These are phyloP conservation scores for Triangularia verruculosa DNA, from an alignment of 2,329 filamentous ascomycete species.

Conservation along the genomic window DNA sequence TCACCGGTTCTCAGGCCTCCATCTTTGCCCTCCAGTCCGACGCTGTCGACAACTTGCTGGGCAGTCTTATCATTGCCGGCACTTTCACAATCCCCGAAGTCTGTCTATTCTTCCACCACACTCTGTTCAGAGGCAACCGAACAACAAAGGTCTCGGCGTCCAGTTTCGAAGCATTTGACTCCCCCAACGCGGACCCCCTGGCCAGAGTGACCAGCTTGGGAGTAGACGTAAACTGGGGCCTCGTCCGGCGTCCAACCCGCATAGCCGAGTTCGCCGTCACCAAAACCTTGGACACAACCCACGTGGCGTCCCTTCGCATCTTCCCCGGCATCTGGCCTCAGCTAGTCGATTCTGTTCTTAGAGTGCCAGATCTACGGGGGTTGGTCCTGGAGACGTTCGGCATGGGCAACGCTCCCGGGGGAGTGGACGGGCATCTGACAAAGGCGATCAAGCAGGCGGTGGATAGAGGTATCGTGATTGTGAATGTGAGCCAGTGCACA, in stretches of 20 bases:
- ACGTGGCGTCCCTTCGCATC: conserved; percentile 84
- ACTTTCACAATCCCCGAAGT: conserved; percentile 94
- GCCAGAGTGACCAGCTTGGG: conserved; percentile 78
- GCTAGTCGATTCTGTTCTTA: conserved; percentile 83
- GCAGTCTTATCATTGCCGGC: conserved; percentile 83
- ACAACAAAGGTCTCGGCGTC: conserved; percentile 85
- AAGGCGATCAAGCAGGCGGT: conserved; percentile 75
- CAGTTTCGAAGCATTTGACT: conserved; percentile 82
- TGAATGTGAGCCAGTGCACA: conserved; percentile 88
- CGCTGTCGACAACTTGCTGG: conserved; percentile 84
- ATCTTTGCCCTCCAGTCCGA: conserved; percentile 91
- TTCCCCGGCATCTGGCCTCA: conserved; percentile 93
- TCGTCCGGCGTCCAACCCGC: conserved; percentile 69
- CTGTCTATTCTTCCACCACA: conserved; percentile 90
- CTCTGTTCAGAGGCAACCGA: conserved; percentile 82
- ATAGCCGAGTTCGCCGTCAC: conserved; percentile 74
- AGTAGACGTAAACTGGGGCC: conserved; percentile 76
- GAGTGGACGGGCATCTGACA: conserved; percentile 74
- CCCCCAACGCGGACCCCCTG: conserved; percentile 80
- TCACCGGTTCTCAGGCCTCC: conserved; percentile 79
- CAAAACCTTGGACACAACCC: conserved; percentile 75
- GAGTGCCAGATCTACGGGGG: conserved; percentile 71
- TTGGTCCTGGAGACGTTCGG: conserved; percentile 90
- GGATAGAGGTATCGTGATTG: conserved; percentile 75
- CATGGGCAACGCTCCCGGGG: conserved; percentile 85